Percentiles rank a stretch among this genome's conserved stretches.
Conservation (phyloP, 305 asterid species). For the Stenogyne calaminthoides region DNA sequence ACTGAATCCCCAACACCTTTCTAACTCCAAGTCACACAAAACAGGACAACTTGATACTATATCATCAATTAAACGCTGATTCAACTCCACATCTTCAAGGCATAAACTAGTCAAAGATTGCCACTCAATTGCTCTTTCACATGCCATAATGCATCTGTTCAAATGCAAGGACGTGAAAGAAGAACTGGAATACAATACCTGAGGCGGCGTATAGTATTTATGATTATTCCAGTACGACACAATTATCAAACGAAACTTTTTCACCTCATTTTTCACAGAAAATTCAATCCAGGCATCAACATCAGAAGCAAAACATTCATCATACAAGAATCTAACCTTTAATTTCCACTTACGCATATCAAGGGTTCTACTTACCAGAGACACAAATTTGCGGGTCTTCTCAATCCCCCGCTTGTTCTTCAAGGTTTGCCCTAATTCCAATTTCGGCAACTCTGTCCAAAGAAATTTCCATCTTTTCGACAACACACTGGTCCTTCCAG, state of each 20-base stretch:
- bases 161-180: background rate
- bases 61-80: background rate
- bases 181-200: slow-evolving; percentile 8
- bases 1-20: background rate
- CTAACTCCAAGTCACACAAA: background rate
- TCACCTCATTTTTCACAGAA: background rate
- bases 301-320: background rate
- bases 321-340: background rate
- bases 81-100: background rate
- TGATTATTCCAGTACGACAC: too few species aligned
- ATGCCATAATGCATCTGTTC: background rate
- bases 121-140: slow-evolving; percentile 18
- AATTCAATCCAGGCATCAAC: slow-evolving; percentile 20
- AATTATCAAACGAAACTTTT: background rate
- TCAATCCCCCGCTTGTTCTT: background rate
- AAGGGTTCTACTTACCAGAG: background rate
- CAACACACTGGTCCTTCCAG: slow-evolving; percentile 13
- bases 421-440: background rate
- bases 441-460: background rate
- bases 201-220: slow-evolving; percentile 17
- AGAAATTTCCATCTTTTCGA: slow-evolving; percentile 22
- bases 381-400: background rate
- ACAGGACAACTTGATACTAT: slow-evolving; percentile 32
- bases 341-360: background rate
- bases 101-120: slow-evolving; percentile 1